A percentile compares a stretch with the other conserved stretches of the same genome.
Conservation (phyloP, 2,329 filamentous ascomycete genomes). For the Trichophaea hybrida region DNA sequence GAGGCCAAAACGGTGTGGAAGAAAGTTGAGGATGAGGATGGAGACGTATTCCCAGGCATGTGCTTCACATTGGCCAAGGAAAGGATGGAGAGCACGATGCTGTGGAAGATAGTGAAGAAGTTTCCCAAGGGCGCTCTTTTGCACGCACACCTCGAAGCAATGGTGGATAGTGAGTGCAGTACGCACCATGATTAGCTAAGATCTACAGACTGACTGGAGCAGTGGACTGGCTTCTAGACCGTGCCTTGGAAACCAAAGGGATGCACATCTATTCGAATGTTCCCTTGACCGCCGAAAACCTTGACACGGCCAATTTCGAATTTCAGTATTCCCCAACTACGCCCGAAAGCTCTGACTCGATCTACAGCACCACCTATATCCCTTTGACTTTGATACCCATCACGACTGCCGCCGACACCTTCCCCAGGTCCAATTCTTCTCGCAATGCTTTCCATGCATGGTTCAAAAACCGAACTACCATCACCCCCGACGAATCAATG, state of each 20-base stretch:
- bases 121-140: constrained; percentile 83
- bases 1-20: constrained; percentile 70
- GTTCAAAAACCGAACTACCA: constrained; percentile 58
- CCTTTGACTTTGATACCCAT: constrained; percentile 44
- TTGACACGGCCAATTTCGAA: constrained; percentile 41
- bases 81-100: constrained; percentile 67
- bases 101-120: constrained; percentile 69
- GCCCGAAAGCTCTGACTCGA: not conserved
- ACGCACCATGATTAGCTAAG: not conserved
- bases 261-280: constrained; percentile 53
- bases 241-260: constrained; percentile 55
- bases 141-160: constrained; percentile 81
- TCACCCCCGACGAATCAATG: constrained; percentile 57
- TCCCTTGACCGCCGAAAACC: constrained; percentile 43
- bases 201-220: not conserved
- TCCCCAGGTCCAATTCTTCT: constrained; percentile 51
- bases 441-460: constrained; percentile 58
- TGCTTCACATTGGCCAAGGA: constrained; percentile 80
- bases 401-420: constrained; percentile 52
- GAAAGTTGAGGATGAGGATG: constrained; percentile 46
- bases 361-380: constrained; percentile 20
- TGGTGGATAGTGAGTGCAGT: constrained; percentile 49
- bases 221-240: constrained; percentile 59
- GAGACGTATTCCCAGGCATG: constrained; percentile 68
- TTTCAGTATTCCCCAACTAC: constrained; percentile 42